A percentile compares a stretch with the other conserved stretches of the same genome.
Evolutionary conservation across 768 basidiomycete genomes (phyloP).

Genomic region (Inosperma sp.): DNA sequence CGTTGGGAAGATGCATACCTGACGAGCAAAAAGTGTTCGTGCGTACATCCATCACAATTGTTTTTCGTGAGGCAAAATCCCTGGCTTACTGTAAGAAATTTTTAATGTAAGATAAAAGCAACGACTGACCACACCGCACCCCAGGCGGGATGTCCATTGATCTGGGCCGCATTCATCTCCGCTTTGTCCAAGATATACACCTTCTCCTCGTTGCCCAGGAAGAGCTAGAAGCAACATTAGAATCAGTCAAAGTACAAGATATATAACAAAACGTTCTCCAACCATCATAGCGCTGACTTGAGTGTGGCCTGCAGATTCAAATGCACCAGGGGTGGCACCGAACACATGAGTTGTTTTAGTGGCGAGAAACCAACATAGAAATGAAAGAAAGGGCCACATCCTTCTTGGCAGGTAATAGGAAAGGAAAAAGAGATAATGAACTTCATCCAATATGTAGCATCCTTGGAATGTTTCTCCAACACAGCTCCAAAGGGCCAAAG

Average conservation of each 20-base stretch:
- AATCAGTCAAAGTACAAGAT: not conserved
- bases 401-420: too few species aligned
- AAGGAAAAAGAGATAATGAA: too few species aligned
- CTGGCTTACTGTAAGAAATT: conserved; percentile 25
- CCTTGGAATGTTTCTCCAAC: too few species aligned
- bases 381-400: conserved; percentile 26
- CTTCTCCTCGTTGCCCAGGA: conserved; percentile 72
- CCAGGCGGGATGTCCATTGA: conserved; percentile 72
- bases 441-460: too few species aligned
- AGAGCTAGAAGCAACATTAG: conserved; percentile 59
- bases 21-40: conserved; percentile 81
- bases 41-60: conserved; percentile 61
- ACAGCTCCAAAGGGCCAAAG: too few species aligned
- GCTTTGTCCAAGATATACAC: conserved; percentile 93
- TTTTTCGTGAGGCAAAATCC: conserved; percentile 58
- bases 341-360: conserved; percentile 27
- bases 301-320: conserved; percentile 43
- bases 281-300: conserved; percentile 53
- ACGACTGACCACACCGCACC: conserved; percentile 56
- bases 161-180: conserved; percentile 63
- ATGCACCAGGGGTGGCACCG: conserved; percentile 40
- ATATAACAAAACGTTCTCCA: conserved; percentile 19
- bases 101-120: not conserved
- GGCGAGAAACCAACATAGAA: conserved; percentile 46
- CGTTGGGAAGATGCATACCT: conserved; percentile 78